Base-by-base conservation (phyloP, 495 filamentous ascomycete genomes). In the Xylaria intraflava region DNA sequence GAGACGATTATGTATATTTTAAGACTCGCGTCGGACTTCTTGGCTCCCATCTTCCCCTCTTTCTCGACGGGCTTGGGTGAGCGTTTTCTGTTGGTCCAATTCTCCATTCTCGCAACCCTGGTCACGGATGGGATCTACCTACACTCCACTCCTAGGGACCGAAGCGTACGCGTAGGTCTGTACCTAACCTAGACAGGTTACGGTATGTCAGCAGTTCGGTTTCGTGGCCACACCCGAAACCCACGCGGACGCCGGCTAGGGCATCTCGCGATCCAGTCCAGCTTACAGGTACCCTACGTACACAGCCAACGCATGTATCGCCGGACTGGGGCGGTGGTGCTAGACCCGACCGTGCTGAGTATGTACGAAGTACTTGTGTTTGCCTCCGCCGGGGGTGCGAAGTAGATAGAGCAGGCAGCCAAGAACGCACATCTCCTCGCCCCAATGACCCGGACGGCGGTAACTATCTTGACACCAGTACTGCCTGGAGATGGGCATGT, bases 1-100 rank as follows among this genome's bases (percentile, higher is more conserved):
- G 35, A 17, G 35, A 48, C 40, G 11, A 35, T 46, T 17, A 4
- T 22, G 10, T 35, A 36, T 1, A 24, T 49, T 17, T 36, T 43
- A 35, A 35, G 19, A 38, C 45, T 38, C 44, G 36, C 19, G 44
- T 55, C 35, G 45, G 36, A 29, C 24, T 55, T 55, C 52, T 55
- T 55, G 52, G 52, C 52, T 55, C 22, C 9, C 36, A 35, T 42
- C 42, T 43, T 42, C 52, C 52, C 45, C 52, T 55, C 45, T 55
- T 41, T 43, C 35, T 33, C 12, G 36, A 47, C 35, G 35, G 31
- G 44, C 52, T 47, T 43, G 33, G 52, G 44, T 38, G 47, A 49
- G 39, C 19, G 36, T 26, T 40, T 27, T 48, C 39, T 49, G 52
- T 33, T 49, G 52, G 44, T 23, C 40, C 30, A 31, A 20, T 45